Evolutionary conservation across 805 yeast species (phyloP), one percentile per base, ranked within the genome.

Genomic region (Nakazawaea ambrosiae): DNA sequence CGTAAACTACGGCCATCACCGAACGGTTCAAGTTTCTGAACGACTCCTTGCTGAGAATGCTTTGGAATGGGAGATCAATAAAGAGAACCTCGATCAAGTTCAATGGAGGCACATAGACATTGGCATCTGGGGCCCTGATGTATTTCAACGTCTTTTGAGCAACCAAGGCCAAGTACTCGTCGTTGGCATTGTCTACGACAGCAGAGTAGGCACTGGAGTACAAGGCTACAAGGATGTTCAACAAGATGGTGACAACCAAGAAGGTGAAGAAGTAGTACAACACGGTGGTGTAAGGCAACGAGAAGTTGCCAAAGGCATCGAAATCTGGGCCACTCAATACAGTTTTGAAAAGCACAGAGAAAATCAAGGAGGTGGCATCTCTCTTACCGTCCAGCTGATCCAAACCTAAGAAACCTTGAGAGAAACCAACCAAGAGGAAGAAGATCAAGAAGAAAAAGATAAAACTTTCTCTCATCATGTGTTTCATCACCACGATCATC

Each of bases 371-470:
- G 1, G 95, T 83, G 19, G 84, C 81, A 46, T 86, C 92, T 41
- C 81, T 65, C 44, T 73, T 75, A 46, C 96, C 95, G 57, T 87
- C 96, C 2, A 94, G 82, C 26, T 84, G 81, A 58, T 87, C 96
- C 38, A 87, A 65, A 10, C 95, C 96, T 24, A 87, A 57, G 55
- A 87, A 85, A 0, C 94, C 95, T 54, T 87, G 96, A 39, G 85
- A 61, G 58, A 87, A 87, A 0, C 96, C 96, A 34, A 81, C 54
- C 44, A 81, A 77, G 26, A 87, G 78, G 40, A 86, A 73, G 7
- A 70, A 61, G 39, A 87, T 64, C 46, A 87, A 61, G 31, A 84
- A 81, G 53, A 87, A 87, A 62, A 87, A 87, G 11, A 86, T 68
- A n/a, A 84, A 55, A 2, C 92, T 81, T 56, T 87, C 96, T 49